Conservation (phyloP, 352 stramenopile genomes). For the Phytophthora tentaculata region DNA sequence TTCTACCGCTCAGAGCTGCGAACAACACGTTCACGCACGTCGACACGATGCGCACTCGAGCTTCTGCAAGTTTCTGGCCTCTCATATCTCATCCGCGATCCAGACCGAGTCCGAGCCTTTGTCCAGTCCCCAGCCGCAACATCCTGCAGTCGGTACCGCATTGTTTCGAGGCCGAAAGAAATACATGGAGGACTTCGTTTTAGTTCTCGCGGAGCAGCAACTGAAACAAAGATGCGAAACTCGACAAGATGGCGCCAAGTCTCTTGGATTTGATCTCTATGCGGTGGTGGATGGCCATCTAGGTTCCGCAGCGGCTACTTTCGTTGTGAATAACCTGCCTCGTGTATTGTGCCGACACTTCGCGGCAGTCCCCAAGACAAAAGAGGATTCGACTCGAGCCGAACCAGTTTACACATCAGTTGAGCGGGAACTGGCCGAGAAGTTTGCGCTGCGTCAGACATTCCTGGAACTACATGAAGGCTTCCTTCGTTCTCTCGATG, state of each 20-base stretch:
- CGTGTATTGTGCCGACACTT: conserved; percentile 43
- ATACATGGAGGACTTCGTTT: conserved; percentile 93
- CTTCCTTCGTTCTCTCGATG: conserved; percentile 49
- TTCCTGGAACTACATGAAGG: conserved; percentile 75
- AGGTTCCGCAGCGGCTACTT: conserved; percentile 90
- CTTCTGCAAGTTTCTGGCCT: conserved; percentile 68
- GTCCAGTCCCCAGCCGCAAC: conserved; percentile 13
- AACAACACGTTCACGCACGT: conserved; percentile 60
- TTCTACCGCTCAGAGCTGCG: conserved; percentile 64
- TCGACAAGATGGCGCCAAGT: background rate
- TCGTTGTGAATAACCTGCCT: conserved; percentile 59
- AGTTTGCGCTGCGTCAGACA: conserved; percentile 68
- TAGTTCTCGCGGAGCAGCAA: conserved; percentile 41
- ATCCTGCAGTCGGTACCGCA: conserved; percentile 44
- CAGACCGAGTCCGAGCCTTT: conserved; percentile 24
- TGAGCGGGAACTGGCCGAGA: conserved; percentile 51
- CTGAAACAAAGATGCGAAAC: conserved; percentile 16
- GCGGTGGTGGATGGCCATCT: conserved; percentile 96
- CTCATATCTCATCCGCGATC: conserved; percentile 29
- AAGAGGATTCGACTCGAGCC: conserved; percentile 1
- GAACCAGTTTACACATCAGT: conserved; percentile 3
- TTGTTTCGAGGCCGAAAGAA: conserved; percentile 92
- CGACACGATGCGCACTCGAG: conserved; percentile 46
- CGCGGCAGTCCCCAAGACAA: conserved; percentile 24
- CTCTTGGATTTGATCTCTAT: conserved; percentile 86